phyloP scores from a whole-genome alignment of 208 protist species.

The Leishmania mexicana region DNA sequence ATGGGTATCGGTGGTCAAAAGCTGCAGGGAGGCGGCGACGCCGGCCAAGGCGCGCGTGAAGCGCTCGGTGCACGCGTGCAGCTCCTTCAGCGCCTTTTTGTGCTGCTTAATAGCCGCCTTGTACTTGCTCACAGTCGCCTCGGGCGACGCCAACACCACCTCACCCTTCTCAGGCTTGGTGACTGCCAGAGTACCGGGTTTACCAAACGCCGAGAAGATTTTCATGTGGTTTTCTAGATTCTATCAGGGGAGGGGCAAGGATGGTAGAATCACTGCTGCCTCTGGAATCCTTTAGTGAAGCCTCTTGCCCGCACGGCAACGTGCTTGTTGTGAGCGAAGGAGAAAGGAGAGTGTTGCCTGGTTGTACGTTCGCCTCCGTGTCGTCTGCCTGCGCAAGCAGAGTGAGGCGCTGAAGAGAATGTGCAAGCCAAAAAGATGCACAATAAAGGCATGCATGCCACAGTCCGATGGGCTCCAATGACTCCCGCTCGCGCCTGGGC shows the following conservation, averaged over 20 bases:
- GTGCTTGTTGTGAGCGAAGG: not conserved
- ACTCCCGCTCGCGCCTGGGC: not conserved
- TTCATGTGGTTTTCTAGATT: not conserved
- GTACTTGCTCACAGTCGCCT: slow-evolving; percentile 16
- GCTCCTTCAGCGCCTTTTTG: slow-evolving; percentile 36
- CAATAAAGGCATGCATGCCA: not conserved
- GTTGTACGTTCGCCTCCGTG: not conserved
- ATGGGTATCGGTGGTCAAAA: slow-evolving; percentile 17
- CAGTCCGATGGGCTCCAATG: not conserved
- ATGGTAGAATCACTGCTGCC: not conserved
- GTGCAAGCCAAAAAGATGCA: not conserved
- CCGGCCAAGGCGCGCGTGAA: slow-evolving; percentile 24
- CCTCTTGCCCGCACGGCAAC: not conserved
- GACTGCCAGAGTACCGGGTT: not conserved
- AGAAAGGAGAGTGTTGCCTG: not conserved
- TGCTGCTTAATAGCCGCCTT: slow-evolving; percentile 33
- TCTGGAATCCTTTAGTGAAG: not conserved
- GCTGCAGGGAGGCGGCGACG: slow-evolving; percentile 28
- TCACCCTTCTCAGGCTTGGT: not conserved
- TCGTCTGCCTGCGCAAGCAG: not conserved
- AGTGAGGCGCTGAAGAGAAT: not conserved
- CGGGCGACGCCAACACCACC: not conserved
- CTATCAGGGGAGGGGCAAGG: not conserved
- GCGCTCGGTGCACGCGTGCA: slow-evolving; percentile 8
- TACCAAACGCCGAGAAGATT: not conserved